A percentile compares a stretch with the other conserved stretches of the same genome.
Conservation (phyloP, 495 filamentous ascomycete genomes). For the Hypoxylon lenormandii region DNA sequence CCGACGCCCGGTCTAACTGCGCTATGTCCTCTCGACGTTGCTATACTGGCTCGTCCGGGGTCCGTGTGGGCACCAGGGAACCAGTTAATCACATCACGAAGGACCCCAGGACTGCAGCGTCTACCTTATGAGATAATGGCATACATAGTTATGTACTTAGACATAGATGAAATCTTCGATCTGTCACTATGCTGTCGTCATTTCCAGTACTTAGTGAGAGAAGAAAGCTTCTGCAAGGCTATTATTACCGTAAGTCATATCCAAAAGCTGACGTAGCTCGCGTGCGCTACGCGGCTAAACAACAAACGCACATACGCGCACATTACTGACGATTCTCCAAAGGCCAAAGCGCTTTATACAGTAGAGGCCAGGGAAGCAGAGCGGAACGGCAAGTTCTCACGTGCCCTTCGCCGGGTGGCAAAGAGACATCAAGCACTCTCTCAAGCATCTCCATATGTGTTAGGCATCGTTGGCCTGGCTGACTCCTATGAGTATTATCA, state of each 20-base stretch:
- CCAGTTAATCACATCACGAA: conserved; percentile 20
- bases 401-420: conserved; percentile 69
- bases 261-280: conserved; percentile 25
- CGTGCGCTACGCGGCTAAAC: conserved; percentile 5
- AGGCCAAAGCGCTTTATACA: conserved; percentile 69
- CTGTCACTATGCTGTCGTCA: conserved; percentile 65
- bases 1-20: conserved; percentile 6
- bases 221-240: conserved; percentile 71
- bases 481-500: conserved; percentile 72
- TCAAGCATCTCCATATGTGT: conserved; percentile 71
- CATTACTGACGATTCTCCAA: conserved; percentile 23
- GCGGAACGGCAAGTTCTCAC: conserved; percentile 62
- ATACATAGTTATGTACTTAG: conserved; percentile 67
- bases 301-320: not conserved
- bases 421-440: conserved; percentile 73
- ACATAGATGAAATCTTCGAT: conserved; percentile 64
- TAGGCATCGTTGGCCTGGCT: conserved; percentile 69
- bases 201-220: conserved; percentile 66
- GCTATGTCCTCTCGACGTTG: not conserved
- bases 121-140: conserved; percentile 75
- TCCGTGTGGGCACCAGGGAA: conserved; percentile 16
- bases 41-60: conserved; percentile 1
- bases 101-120: conserved; percentile 36
- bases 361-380: conserved; percentile 69
- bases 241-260: conserved; percentile 66